Conservation (phyloP, 176 grass and related monocot genomes). For the Paspalum notatum region DNA sequence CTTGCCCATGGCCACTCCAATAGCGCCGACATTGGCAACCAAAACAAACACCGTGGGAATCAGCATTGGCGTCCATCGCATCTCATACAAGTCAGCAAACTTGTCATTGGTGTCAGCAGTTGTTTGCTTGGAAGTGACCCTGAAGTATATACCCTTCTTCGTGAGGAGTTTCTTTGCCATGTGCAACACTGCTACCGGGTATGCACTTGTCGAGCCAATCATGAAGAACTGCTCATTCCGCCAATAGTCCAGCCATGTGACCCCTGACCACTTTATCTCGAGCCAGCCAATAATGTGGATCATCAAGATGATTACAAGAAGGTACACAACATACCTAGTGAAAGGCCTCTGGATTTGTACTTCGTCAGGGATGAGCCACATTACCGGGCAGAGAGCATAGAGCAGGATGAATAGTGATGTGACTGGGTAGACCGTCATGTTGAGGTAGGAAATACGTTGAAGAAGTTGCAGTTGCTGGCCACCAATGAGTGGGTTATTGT, state of each 20-base stretch:
- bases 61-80: conserved; percentile 49
- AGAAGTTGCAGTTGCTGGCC: not conserved
- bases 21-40: conserved; percentile 38
- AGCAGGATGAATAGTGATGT: conserved; percentile 35
- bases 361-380: conserved; percentile 29
- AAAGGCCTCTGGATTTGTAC: conserved; percentile 27
- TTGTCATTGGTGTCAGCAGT: conserved; percentile 15
- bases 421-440: conserved; percentile 36
- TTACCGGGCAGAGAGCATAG: conserved; percentile 23
- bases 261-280: conserved; percentile 28
- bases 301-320: conserved; percentile 18
- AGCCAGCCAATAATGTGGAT: conserved; percentile 35
- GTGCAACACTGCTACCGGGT: conserved; percentile 14
- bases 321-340: conserved; percentile 28
- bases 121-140: conserved; percentile 37
- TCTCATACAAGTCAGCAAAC: conserved; percentile 47
- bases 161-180: conserved; percentile 31
- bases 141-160: conserved; percentile 32
- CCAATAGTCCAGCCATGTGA: conserved; percentile 31
- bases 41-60: conserved; percentile 35
- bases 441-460: conserved; percentile 41
- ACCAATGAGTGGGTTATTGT: conserved; percentile 27
- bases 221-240: conserved; percentile 39
- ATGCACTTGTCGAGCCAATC: conserved; percentile 7
- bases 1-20: conserved; percentile 51